phyloP scores from a whole-genome alignment of 352 stramenopile species.

The Phytophthora citricola region DNA sequence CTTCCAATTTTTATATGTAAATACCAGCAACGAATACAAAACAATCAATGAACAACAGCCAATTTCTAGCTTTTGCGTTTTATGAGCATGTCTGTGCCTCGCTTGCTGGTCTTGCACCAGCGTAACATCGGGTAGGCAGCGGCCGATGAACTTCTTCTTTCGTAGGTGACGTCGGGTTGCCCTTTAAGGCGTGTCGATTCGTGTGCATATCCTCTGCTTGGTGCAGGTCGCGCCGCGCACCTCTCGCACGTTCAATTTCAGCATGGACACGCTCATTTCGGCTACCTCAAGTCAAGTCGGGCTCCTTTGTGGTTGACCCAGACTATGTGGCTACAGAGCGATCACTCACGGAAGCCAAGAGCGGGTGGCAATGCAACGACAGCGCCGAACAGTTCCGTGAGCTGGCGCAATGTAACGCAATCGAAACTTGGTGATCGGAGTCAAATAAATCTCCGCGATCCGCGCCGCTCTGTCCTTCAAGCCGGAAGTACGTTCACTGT shows the following conservation, averaged over 20 bases:
- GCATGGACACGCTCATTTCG: slow-evolving; percentile 16
- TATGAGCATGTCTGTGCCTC: background rate
- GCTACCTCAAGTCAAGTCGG: slow-evolving; percentile 3
- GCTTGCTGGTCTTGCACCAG: background rate
- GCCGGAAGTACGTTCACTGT: background rate
- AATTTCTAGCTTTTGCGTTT: background rate
- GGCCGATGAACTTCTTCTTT: too few relatives aligned
- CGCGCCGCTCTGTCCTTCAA: too few relatives aligned
- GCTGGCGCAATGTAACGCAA: background rate
- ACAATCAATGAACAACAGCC: slow-evolving; percentile 7
- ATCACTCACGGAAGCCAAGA: background rate
- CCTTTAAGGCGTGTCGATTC: slow-evolving; percentile 9
- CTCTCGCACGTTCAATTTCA: slow-evolving; percentile 23
- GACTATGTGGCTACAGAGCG: background rate
- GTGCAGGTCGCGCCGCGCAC: slow-evolving; percentile 2
- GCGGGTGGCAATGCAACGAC: background rate
- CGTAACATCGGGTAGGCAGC: too few relatives aligned
- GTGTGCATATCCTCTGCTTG: slow-evolving; percentile 21
- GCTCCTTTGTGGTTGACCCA: background rate
- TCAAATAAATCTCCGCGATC: too few relatives aligned
- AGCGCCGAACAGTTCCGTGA: background rate
- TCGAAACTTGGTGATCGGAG: too few relatives aligned
- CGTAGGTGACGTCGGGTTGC: background rate
- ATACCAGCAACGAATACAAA: slow-evolving; percentile 28
- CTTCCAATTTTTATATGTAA: slow-evolving; percentile 12